Percentiles rank a stretch among this genome's conserved stretches.
These are phyloP conservation scores for Leishmania aethiopica DNA, from an alignment of 208 protist species.

Conservation along the genomic window DNA sequence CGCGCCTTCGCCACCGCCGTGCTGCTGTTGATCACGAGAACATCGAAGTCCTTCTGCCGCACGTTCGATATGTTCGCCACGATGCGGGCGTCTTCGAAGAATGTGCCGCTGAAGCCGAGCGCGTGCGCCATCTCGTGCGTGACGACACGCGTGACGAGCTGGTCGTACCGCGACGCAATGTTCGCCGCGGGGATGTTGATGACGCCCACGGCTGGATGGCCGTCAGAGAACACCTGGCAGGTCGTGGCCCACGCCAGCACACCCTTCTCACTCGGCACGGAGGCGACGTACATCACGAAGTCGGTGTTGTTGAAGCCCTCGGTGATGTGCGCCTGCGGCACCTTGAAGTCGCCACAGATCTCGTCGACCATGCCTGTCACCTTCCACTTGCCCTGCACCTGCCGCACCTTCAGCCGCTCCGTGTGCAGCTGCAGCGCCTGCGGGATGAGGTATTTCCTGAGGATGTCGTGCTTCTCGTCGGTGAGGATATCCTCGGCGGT, in stretches of 20 bases:
- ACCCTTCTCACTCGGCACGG: slow-evolving; percentile 24
- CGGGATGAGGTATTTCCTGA: slow-evolving; percentile 49
- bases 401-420: slow-evolving; percentile 54
- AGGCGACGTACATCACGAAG: slow-evolving; percentile 71
- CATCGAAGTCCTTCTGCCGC: no score
- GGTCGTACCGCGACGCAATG: slow-evolving; percentile 5
- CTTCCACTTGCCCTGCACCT: slow-evolving; percentile 12
- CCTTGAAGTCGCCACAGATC: not conserved
- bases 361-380: slow-evolving; percentile 13
- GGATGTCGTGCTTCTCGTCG: slow-evolving; percentile 27
- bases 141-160: no score
- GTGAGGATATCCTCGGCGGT: slow-evolving; percentile 37
- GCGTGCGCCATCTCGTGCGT: no score
- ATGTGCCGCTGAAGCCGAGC: no score
- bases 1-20: no score
- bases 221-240: slow-evolving; percentile 32
- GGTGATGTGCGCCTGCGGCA: slow-evolving; percentile 36
- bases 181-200: slow-evolving; percentile 45
- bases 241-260: slow-evolving; percentile 47
- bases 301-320: slow-evolving; percentile 46
- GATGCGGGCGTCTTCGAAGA: no score
- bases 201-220: slow-evolving; percentile 38
- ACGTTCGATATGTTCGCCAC: no score
- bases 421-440: slow-evolving; percentile 50
- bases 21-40: no score